These are phyloP conservation scores for Aspergillus quadricinctus DNA, from an alignment of 2,329 filamentous ascomycete genomes.

Conservation along the genomic window DNA sequence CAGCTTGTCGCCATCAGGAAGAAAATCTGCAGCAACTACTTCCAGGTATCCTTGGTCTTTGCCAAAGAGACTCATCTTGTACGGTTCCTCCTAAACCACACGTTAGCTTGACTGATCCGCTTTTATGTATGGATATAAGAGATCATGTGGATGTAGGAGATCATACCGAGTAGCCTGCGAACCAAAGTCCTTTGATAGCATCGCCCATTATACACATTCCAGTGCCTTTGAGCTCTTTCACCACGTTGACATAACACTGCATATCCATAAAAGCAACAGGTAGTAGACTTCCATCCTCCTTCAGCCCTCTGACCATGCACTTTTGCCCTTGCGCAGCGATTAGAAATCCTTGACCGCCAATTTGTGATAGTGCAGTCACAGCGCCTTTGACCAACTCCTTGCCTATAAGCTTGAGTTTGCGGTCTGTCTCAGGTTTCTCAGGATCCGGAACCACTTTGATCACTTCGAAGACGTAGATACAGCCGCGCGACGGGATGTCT, in stretches of 20 bases:
- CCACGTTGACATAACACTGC: slow-evolving; percentile 85
- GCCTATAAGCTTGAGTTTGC: slow-evolving; percentile 77
- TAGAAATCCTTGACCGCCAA: slow-evolving; percentile 83
- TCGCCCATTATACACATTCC: slow-evolving; percentile 86
- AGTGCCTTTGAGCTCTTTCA: slow-evolving; percentile 76
- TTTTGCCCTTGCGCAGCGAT: slow-evolving; percentile 93
- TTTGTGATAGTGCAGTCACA: slow-evolving; percentile 78
- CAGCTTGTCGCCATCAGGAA: slow-evolving; percentile 78
- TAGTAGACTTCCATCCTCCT: slow-evolving; percentile 87
- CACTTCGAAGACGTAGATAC: slow-evolving; percentile 86
- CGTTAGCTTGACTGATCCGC: slow-evolving; percentile 1
- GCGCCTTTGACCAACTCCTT: slow-evolving; percentile 90
- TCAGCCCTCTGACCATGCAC: slow-evolving; percentile 91
- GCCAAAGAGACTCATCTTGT: slow-evolving; percentile 88
- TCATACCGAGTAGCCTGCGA: slow-evolving; percentile 77
- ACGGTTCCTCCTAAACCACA: slow-evolving; percentile 70
- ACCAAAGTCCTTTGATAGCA: slow-evolving; percentile 90
- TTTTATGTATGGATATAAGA: neutral
- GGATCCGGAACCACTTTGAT: slow-evolving; percentile 89
- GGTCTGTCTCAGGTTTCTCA: slow-evolving; percentile 77
- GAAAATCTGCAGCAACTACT: slow-evolving; percentile 76
- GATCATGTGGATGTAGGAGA: slow-evolving; percentile 14
- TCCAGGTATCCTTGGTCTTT: slow-evolving; percentile 77
- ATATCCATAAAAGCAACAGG: slow-evolving; percentile 98
- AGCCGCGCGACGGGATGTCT: slow-evolving; percentile 78